phyloP scores from a whole-genome alignment of 768 basidiomycete genomes.

The Xerocomellus amylosporus region DNA sequence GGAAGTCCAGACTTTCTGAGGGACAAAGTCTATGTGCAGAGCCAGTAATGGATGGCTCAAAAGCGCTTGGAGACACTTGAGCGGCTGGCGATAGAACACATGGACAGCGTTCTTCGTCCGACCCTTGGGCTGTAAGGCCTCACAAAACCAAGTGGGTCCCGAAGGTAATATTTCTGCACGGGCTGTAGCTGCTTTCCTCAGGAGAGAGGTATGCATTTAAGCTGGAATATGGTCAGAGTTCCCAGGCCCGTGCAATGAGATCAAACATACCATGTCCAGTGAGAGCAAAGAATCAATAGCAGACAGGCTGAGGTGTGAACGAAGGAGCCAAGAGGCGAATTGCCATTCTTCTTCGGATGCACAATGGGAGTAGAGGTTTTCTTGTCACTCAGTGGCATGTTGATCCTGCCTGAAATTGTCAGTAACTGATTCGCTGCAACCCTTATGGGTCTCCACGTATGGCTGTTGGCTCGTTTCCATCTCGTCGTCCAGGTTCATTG shows the following conservation, averaged over 20 bases:
- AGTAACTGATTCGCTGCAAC: not conserved
- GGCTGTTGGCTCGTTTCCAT: too few species aligned
- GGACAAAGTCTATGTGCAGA: not conserved
- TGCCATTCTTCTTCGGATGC: not conserved
- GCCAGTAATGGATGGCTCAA: not conserved
- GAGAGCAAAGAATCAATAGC: not conserved
- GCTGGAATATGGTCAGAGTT: too few species aligned
- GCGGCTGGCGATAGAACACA: not conserved
- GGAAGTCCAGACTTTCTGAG: not conserved
- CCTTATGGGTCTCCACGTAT: not conserved
- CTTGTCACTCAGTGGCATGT: slow-evolving; percentile 13
- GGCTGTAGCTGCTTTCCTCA: not conserved
- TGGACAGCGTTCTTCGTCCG: not conserved
- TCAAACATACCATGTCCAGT: not conserved
- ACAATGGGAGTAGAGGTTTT: slow-evolving; percentile 12
- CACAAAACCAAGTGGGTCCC: not conserved
- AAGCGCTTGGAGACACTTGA: not conserved
- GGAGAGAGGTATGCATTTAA: not conserved
- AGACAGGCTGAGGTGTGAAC: not conserved
- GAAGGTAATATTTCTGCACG: not conserved
- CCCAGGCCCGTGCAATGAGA: too few species aligned
- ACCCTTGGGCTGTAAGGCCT: not conserved
- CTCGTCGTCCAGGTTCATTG: too few species aligned
- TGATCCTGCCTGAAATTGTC: slow-evolving; percentile 27
- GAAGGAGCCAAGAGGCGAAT: not conserved